Conservation (phyloP, 1,284 basidiomycete species). For the Coniophora puteana region DNA sequence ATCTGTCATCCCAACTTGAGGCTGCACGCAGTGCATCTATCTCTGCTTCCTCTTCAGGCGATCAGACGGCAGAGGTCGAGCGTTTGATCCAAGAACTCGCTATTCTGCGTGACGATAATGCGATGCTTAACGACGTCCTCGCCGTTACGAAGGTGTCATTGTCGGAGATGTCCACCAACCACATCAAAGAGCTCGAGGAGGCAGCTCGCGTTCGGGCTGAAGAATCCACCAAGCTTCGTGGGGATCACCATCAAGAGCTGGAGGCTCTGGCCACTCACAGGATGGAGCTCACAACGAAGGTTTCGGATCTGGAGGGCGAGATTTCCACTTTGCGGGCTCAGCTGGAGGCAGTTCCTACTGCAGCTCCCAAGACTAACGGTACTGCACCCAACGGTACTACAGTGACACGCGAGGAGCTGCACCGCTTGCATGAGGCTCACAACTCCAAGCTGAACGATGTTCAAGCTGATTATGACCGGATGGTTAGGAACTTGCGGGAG, state of each 20-base stretch:
- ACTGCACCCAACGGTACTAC: slow-evolving; percentile 38
- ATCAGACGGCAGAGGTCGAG: slow-evolving; percentile 51
- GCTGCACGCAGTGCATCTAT: slow-evolving; percentile 43
- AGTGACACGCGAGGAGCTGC: slow-evolving; percentile 71
- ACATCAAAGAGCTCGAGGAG: slow-evolving; percentile 67
- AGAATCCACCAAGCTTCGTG: slow-evolving; percentile 60
- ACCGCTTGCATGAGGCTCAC: slow-evolving; percentile 74
- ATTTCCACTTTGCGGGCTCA: slow-evolving; percentile 59
- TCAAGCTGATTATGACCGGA: slow-evolving; percentile 66
- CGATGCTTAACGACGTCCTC: slow-evolving; percentile 57
- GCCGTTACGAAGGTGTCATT: slow-evolving; percentile 67
- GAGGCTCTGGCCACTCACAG: slow-evolving; percentile 51
- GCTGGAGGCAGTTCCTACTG: slow-evolving; percentile 39
- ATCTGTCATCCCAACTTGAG: slow-evolving; percentile 58
- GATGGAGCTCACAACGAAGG: slow-evolving; percentile 50
- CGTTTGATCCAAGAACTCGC: slow-evolving; percentile 56
- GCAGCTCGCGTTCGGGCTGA: slow-evolving; percentile 64
- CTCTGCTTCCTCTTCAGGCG: slow-evolving; percentile 37
- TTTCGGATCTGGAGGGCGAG: slow-evolving; percentile 75
- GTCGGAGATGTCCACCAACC: slow-evolving; percentile 62
- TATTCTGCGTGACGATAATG: slow-evolving; percentile 35
- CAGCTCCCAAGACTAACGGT: slow-evolving; percentile 55
- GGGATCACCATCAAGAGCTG: slow-evolving; percentile 57
- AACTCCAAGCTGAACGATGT: slow-evolving; percentile 78
- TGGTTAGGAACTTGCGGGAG: slow-evolving; percentile 50